These are phyloP conservation scores for Kregervanrija pseudodelftensis DNA, from an alignment of 805 yeast species.

Conservation along the genomic window DNA sequence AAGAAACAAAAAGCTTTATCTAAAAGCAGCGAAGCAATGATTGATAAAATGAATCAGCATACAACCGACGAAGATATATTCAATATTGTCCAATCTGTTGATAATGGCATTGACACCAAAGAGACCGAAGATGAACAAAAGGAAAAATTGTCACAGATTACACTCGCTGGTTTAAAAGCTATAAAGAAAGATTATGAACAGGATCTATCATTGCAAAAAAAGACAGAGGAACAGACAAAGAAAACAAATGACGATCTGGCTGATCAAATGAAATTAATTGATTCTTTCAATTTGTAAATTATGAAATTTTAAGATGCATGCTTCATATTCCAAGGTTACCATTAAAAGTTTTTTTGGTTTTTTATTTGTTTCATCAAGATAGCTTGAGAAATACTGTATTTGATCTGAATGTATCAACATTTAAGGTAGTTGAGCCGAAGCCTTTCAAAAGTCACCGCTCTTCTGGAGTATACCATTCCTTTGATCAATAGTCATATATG, in stretches of 20 bases:
- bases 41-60: conserved; percentile 22
- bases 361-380: no score
- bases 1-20: conserved; percentile 16
- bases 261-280: conserved; percentile 40
- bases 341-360: background rate
- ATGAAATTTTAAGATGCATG: background rate
- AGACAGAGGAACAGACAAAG: conserved; percentile 21
- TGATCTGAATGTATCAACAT: no score
- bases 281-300: conserved; percentile 32
- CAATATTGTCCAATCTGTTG: conserved; percentile 11
- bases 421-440: no score
- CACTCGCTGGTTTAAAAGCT: conserved; percentile 33
- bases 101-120: conserved; percentile 9
- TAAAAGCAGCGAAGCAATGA: conserved; percentile 18
- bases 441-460: no score
- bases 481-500: no score
- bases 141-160: conserved; percentile 3
- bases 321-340: background rate
- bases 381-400: no score
- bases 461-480: no score
- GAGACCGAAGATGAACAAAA: conserved; percentile 3
- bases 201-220: conserved; percentile 26
- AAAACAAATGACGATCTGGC: conserved; percentile 35
- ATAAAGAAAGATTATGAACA: conserved; percentile 32
- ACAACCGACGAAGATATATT: conserved; percentile 17